Evolutionary conservation across 2,329 filamentous ascomycete genomes (phyloP).

Genomic region (Diaporthe nobilis): DNA sequence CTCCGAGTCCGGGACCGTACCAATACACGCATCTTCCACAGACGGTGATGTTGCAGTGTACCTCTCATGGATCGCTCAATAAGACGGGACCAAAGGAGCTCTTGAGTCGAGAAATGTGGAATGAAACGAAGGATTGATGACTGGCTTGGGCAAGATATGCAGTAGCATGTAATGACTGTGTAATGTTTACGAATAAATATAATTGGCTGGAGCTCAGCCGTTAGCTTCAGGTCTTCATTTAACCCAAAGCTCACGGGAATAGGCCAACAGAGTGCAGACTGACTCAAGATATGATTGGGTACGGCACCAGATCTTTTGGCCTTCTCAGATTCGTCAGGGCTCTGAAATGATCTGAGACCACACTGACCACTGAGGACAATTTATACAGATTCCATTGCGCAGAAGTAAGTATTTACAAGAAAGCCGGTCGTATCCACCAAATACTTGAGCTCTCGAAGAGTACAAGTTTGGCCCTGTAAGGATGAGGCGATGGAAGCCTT

Average conservation of each 20-base stretch:
- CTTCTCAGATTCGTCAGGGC: not conserved
- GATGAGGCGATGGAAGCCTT: not conserved
- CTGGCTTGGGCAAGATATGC: not conserved
- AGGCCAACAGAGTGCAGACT: not conserved
- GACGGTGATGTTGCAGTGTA: constrained; percentile 6
- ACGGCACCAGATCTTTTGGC: not conserved
- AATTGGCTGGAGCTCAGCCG: not conserved
- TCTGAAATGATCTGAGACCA: not conserved
- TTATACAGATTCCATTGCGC: not conserved
- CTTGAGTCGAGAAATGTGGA: not conserved
- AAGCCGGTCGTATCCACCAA: not conserved
- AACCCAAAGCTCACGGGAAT: not conserved
- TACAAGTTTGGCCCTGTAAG: not conserved
- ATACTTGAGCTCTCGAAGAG: not conserved
- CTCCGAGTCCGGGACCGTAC: not conserved
- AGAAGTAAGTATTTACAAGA: constrained; percentile 23
- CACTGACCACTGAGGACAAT: not conserved
- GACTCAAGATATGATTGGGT: not conserved
- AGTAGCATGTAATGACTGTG: not conserved
- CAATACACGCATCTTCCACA: not conserved
- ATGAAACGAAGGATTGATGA: not conserved
- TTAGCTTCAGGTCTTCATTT: not conserved
- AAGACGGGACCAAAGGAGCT: not conserved
- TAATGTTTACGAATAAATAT: constrained; percentile 6
- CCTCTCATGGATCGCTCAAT: constrained; percentile 23